Percentiles rank a stretch among this genome's conserved stretches.
Evolutionary conservation across 2,329 filamentous ascomycete species (phyloP).

Genomic region (Chalaropsis thielavioides): DNA sequence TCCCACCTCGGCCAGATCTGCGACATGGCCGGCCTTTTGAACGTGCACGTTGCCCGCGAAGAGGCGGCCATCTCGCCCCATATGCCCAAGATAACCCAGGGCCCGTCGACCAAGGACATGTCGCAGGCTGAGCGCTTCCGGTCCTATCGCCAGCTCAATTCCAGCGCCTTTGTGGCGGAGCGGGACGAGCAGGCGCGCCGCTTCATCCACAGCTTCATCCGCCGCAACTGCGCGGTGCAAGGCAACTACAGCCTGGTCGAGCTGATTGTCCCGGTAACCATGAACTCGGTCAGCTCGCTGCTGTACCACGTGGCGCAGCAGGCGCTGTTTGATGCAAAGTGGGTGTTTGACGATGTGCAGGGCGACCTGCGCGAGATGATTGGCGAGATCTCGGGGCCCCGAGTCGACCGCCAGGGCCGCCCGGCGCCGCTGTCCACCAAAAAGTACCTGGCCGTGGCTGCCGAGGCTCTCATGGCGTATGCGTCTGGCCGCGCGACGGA

Average conservation of each 20-base stretch:
- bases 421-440: slow-evolving; percentile 5
- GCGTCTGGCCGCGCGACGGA: slow-evolving; percentile 8
- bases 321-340: slow-evolving; percentile 22
- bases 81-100: slow-evolving; percentile 27
- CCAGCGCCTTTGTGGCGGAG: slow-evolving; percentile 25
- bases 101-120: slow-evolving; percentile 23
- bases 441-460: slow-evolving; percentile 5
- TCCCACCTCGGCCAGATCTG: slow-evolving; percentile 26
- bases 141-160: slow-evolving; percentile 25
- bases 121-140: slow-evolving; percentile 26
- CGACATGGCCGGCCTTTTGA: slow-evolving; percentile 25
- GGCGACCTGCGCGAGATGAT: slow-evolving; percentile 15
- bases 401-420: neutral
- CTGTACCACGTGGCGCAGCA: slow-evolving; percentile 24
- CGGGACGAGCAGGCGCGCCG: slow-evolving; percentile 25
- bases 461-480: slow-evolving; percentile 13
- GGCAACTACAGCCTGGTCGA: slow-evolving; percentile 19
- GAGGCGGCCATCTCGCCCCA: slow-evolving; percentile 24
- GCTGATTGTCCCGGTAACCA: slow-evolving; percentile 21
- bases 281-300: slow-evolving; percentile 20
- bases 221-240: slow-evolving; percentile 24
- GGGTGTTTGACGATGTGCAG: slow-evolving; percentile 21
- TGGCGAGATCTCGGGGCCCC: slow-evolving; percentile 1
- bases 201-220: slow-evolving; percentile 25
- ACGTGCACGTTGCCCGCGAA: slow-evolving; percentile 28